Evolutionary conservation across 148 eudicot species (phyloP).

Genomic region (Talinum fruticosum): DNA sequence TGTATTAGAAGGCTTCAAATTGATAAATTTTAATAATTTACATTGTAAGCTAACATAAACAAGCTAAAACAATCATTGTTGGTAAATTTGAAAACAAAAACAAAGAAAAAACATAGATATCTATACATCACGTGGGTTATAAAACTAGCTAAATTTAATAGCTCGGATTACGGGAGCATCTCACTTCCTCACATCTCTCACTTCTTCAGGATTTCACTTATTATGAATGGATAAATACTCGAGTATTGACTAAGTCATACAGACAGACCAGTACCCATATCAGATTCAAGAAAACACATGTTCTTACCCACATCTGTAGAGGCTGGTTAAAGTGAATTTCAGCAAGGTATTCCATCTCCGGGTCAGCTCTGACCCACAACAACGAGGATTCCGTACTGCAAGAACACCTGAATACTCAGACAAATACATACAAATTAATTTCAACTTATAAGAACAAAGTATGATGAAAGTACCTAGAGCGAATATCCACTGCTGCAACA

Average conservation of each 20-base stretch:
- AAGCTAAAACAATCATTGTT: too few species aligned
- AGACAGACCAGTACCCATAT: not conserved
- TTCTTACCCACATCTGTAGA: slow-evolving; percentile 96
- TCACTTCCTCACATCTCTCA: not conserved
- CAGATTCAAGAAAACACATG: slow-evolving; percentile 1
- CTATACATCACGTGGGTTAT: too few species aligned
- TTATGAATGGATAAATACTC: not conserved
- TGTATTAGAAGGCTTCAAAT: too few species aligned
- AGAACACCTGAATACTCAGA: slow-evolving; percentile 16
- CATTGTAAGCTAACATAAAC: too few species aligned
- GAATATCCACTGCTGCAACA: slow-evolving; percentile 50
- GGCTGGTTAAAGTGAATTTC: slow-evolving; percentile 86
- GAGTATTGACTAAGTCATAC: not conserved
- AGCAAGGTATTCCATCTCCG: slow-evolving; percentile 98
- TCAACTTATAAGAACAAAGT: not conserved
- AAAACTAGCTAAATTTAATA: too few species aligned
- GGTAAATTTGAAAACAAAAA: too few species aligned
- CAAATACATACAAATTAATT: not conserved
- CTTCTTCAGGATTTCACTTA: not conserved
- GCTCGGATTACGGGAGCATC: not conserved
- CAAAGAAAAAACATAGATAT: too few species aligned
- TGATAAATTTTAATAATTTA: too few species aligned
- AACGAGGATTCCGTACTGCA: slow-evolving; percentile 86
- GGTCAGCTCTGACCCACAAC: slow-evolving; percentile 94
- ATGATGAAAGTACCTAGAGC: slow-evolving; percentile 56